These are phyloP conservation scores for Mrakia frigida DNA, from an alignment of 768 basidiomycete genomes.

Conservation along the genomic window DNA sequence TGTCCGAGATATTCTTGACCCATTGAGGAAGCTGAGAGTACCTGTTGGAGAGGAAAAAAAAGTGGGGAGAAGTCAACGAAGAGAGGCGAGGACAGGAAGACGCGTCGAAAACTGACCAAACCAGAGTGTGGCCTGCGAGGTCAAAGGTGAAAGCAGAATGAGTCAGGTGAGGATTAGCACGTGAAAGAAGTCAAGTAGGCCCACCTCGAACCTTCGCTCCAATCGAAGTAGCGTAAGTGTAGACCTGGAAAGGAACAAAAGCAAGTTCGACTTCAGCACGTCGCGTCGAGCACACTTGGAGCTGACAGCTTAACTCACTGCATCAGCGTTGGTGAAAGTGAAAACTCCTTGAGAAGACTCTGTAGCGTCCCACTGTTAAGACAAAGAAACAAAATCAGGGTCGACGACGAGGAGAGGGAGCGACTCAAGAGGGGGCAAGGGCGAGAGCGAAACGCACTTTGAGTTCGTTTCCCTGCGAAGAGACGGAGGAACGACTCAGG, in stretches of 20 bases:
- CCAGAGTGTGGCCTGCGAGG: background rate
- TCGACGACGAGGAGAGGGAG: background rate
- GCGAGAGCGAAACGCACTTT: background rate
- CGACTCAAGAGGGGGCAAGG: background rate
- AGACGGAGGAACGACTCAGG: too few relatives aligned
- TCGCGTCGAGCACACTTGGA: too few relatives aligned
- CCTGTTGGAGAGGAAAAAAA: background rate
- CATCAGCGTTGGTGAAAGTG: background rate
- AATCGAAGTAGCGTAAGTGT: background rate
- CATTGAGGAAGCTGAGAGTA: constrained; percentile 13
- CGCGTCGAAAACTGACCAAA: background rate
- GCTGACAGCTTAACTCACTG: too few relatives aligned
- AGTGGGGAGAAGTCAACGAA: background rate
- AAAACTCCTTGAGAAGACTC: background rate
- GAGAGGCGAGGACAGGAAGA: background rate
- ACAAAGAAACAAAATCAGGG: background rate
- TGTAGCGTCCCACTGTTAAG: background rate
- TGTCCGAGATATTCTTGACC: constrained; percentile 4
- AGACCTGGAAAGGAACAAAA: background rate
- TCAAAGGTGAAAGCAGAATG: background rate
- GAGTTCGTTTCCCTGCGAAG: background rate
- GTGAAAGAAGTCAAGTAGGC: too few relatives aligned
- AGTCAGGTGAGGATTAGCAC: too few relatives aligned
- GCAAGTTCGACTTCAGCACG: background rate
- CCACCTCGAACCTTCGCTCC: constrained; percentile 8